Conservation (phyloP, 768 basidiomycete genomes). For the Boletellus ananas region DNA sequence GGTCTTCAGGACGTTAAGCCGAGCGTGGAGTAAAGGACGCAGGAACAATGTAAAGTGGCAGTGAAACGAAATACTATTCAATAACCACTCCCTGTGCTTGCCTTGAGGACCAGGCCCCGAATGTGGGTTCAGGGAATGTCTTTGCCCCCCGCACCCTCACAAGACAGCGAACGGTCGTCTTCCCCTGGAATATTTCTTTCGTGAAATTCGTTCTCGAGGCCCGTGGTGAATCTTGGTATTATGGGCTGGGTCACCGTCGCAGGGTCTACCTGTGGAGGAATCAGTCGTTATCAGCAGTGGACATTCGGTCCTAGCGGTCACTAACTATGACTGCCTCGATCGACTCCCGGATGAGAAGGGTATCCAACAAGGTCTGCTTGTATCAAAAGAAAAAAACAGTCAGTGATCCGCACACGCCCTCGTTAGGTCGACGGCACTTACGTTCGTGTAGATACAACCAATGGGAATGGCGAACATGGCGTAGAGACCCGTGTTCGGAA, state of each 20-base stretch:
- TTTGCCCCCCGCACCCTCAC: too few species aligned
- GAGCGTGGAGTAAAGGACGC: too few species aligned
- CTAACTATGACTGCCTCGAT: background rate
- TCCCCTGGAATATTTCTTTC: too few species aligned
- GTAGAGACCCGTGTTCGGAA: constrained; percentile 33
- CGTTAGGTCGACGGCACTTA: constrained; percentile 17
- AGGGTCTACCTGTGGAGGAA: background rate
- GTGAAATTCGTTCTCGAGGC: too few species aligned
- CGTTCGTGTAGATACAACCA: constrained; percentile 43
- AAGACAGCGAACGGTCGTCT: too few species aligned
- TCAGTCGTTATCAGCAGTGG: too few species aligned
- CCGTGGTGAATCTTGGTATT: background rate
- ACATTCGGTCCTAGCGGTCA: background rate
- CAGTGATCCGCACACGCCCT: background rate
- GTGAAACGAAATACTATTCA: too few species aligned
- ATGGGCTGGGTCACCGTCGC: background rate
- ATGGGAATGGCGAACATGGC: constrained; percentile 38
- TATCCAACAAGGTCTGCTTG: background rate
- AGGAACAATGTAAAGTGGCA: too few species aligned
- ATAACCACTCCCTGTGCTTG: too few species aligned
- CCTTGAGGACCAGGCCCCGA: too few species aligned
- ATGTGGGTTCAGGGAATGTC: too few species aligned
- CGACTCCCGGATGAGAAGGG: background rate
- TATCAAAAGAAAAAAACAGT: background rate
- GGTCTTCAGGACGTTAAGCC: background rate